Percentiles rank a stretch among this genome's conserved stretches.
Conservation (phyloP, 2,329 filamentous ascomycete genomes). For the Lachnellula cervina region DNA sequence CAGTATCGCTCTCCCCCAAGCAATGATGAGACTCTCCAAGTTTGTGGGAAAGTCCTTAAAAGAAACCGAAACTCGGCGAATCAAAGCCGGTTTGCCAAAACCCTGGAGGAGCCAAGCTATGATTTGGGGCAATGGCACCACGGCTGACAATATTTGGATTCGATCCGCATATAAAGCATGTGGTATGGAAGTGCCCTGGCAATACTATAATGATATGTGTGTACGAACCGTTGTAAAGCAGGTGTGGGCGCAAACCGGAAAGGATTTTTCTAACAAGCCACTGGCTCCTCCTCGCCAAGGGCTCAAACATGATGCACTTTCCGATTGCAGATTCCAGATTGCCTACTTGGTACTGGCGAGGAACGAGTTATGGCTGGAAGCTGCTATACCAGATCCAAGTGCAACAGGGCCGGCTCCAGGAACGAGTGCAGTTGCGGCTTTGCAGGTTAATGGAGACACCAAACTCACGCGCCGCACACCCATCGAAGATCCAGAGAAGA, state of each 20-base stretch:
- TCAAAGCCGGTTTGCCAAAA: too few species aligned
- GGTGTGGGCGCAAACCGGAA: neutral
- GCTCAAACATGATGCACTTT: constrained; percentile 13
- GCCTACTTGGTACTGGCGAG: constrained; percentile 13
- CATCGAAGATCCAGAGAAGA: too few species aligned
- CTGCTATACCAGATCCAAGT: neutral
- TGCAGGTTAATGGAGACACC: neutral
- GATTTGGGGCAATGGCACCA: constrained; percentile 18
- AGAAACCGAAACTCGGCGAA: neutral
- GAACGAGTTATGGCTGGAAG: neutral
- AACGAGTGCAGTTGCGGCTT: neutral
- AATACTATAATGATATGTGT: constrained; percentile 17
- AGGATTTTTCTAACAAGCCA: constrained; percentile 3
- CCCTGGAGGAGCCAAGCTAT: constrained; percentile 1
- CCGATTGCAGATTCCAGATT: constrained; percentile 18
- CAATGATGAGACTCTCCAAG: constrained; percentile 6
- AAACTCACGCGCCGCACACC: too few species aligned
- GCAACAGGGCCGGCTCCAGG: neutral
- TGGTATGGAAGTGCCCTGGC: constrained; percentile 11
- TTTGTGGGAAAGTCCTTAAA: constrained; percentile 4
- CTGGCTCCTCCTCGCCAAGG: neutral
- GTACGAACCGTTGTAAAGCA: constrained; percentile 13
- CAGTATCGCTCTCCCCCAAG: constrained; percentile 2
- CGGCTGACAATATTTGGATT: constrained; percentile 18
- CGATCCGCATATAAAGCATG: constrained; percentile 11